Evolutionary conservation across 2,329 filamentous ascomycete species (phyloP).

Genomic region (Aspergillus japonicus): DNA sequence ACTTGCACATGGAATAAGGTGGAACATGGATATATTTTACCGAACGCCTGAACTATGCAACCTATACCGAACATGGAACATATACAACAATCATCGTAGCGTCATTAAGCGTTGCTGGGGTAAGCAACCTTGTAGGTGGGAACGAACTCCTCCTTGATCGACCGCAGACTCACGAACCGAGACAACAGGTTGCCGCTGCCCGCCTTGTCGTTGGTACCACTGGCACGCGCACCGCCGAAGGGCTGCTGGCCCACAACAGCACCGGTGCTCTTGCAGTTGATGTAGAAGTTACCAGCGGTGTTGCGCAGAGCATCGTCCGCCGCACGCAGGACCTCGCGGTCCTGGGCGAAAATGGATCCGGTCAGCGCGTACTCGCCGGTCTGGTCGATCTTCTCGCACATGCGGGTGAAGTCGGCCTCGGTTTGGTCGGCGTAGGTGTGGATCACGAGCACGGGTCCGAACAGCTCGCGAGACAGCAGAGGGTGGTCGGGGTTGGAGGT

Average conservation of each 20-base stretch:
- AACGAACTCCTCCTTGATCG: constrained; percentile 74
- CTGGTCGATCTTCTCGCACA: constrained; percentile 52
- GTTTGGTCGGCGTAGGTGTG: constrained; percentile 74
- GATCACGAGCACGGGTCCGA: constrained; percentile 72
- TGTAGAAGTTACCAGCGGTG: constrained; percentile 44
- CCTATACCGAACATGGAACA: not conserved
- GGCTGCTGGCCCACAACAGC: constrained; percentile 71
- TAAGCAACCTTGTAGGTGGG: constrained; percentile 64
- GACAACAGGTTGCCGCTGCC: constrained; percentile 63
- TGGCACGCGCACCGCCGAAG: constrained; percentile 67
- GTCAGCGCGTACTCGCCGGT: constrained; percentile 45
- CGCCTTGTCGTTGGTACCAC: constrained; percentile 72
- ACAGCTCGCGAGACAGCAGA: constrained; percentile 75
- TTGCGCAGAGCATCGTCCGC: constrained; percentile 39
- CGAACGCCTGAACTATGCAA: not conserved
- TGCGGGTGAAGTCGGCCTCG: constrained; percentile 57
- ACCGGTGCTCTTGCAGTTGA: constrained; percentile 57
- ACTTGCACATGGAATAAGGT: not conserved
- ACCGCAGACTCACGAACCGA: constrained; percentile 65
- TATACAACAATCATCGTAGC: not conserved
- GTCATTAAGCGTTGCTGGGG: constrained; percentile 66
- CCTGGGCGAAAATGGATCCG: constrained; percentile 43
- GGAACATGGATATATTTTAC: not conserved
- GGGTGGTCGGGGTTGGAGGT: constrained; percentile 72
- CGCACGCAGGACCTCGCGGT: constrained; percentile 35